These are phyloP conservation scores for Ambrosia hybrid DNA, from an alignment of 140 eudicot species.

Conservation along the genomic window DNA sequence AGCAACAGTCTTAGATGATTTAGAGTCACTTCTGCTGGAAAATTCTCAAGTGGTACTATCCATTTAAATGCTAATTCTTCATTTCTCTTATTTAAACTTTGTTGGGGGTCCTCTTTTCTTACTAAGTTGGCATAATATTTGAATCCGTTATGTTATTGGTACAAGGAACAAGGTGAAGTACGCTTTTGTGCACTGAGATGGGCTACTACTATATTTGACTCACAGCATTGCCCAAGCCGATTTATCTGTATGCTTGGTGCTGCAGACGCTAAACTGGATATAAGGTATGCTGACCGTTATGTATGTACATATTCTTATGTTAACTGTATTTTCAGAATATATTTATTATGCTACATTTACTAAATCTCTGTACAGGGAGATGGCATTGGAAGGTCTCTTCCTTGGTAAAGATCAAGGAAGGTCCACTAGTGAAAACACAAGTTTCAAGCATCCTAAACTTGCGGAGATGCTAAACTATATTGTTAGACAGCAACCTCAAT, in stretches of 20 bases:
- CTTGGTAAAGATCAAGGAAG: slow-evolving; percentile 72
- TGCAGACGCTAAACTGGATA: slow-evolving; percentile 80
- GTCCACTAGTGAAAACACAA: slow-evolving; percentile 32
- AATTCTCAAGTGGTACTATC: slow-evolving; percentile 76
- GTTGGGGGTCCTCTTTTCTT: slow-evolving; percentile 13
- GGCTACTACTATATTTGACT: slow-evolving; percentile 87
- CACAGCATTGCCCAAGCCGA: slow-evolving; percentile 89
- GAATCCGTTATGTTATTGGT: slow-evolving; percentile 20
- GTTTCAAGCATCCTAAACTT: slow-evolving; percentile 63
- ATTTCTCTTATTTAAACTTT: slow-evolving; percentile 15
- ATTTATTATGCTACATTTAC: slow-evolving; percentile 18
- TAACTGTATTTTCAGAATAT: slow-evolving; percentile 15
- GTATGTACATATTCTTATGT: background rate
- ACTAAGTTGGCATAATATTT: slow-evolving; percentile 6
- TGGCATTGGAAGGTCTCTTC: slow-evolving; percentile 86
- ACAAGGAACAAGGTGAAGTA: slow-evolving; percentile 90
- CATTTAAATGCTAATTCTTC: slow-evolving; percentile 20
- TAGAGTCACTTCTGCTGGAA: slow-evolving; percentile 78
- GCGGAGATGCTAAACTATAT: slow-evolving; percentile 76
- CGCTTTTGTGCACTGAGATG: slow-evolving; percentile 98
- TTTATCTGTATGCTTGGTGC: slow-evolving; percentile 95
- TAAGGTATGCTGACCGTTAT: slow-evolving; percentile 51
- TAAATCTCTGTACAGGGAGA: slow-evolving; percentile 57
- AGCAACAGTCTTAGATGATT: slow-evolving; percentile 56
- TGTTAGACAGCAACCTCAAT: slow-evolving; percentile 62